phyloP scores from a whole-genome alignment of 495 filamentous ascomycete species.

The Podospora comata region DNA sequence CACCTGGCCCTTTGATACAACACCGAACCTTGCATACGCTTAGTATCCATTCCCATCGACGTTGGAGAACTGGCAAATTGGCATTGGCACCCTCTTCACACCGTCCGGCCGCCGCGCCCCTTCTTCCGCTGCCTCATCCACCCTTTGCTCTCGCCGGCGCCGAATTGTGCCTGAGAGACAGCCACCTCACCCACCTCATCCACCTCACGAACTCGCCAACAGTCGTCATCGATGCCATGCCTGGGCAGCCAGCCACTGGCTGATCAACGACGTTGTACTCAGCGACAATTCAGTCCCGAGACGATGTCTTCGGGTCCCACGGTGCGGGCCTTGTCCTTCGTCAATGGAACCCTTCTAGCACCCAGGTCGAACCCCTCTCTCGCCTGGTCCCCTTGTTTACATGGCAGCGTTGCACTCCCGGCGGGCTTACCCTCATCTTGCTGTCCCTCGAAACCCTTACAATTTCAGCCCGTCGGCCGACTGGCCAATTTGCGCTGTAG shows the following conservation, averaged over 20 bases:
- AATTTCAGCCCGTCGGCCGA: not conserved
- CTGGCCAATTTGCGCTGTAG: not conserved
- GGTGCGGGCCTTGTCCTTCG: constrained; percentile 7
- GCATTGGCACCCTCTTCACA: not conserved
- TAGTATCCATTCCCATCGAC: constrained; percentile 22
- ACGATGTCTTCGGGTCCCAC: constrained; percentile 25
- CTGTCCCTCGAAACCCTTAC: not conserved
- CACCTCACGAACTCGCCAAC: not conserved
- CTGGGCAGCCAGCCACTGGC: not conserved
- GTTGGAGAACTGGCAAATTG: not conserved
- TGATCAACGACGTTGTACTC: not conserved
- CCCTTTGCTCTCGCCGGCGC: not conserved
- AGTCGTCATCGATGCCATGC: not conserved
- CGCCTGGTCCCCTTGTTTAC: not conserved
- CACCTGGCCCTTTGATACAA: constrained; percentile 31
- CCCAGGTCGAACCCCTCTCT: not conserved
- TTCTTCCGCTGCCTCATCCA: not conserved
- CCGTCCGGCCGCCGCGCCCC: not conserved
- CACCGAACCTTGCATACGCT: constrained; percentile 38
- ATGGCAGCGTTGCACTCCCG: not conserved
- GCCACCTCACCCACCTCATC: not conserved
- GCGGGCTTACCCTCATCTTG: not conserved
- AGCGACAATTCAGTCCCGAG: constrained; percentile 18
- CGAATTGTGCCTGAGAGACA: not conserved
- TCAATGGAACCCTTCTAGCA: constrained; percentile 8